Evolutionary conservation across 129 eudicot genomes (phyloP), one percentile per base, ranked within the genome.

Genomic region (Flaveria bidentis): DNA sequence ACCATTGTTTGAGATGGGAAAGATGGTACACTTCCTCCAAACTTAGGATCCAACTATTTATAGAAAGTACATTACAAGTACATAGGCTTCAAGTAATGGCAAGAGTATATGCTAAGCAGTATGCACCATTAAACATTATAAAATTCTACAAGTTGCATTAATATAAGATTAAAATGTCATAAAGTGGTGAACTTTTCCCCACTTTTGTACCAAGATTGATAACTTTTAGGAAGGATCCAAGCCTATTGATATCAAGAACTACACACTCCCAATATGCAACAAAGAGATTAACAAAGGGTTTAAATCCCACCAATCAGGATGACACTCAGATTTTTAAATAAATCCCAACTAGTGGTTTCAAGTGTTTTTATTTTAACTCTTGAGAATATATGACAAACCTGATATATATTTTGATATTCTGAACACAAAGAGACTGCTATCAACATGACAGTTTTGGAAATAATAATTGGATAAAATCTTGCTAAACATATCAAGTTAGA

Each of bases 91-190:
- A 62, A 30, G 53, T 53, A 30, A 23, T 82, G 82, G 45, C 42
- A 45, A 69, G 47, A 73, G 50, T 71, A 75, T 81, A 41, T 47
- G 76, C 61, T 73, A 73, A 53, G 80, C 69, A 66, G 62, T 41
- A 80, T 66, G 80, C 69, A 66, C 70, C 61, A 80, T 50, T 73
- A 42, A 73, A 51, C 68, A 28, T 44, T 62, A 42, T 5, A 45
- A 36, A 44, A 45, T 66, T 68, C 75, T 57, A 66, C 84, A 53
- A 80, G 71, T 80, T 17, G 75, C 70, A 74, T 73, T 77, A 82
- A 26, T 6, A 65, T 82, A 72, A 72, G 50, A 67, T 72, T 77
- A 50, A 46, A 39, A 72, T 72, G 72, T 41, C 79, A 80, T 55
- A 66, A 66, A 80, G 84, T 80, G 28, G 20, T 22, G 62, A 55